Evolutionary conservation across 192 early-diverging fungal genomes (phyloP), one percentile per base, ranked within the genome.

Genomic region (Coemansia sp.): DNA sequence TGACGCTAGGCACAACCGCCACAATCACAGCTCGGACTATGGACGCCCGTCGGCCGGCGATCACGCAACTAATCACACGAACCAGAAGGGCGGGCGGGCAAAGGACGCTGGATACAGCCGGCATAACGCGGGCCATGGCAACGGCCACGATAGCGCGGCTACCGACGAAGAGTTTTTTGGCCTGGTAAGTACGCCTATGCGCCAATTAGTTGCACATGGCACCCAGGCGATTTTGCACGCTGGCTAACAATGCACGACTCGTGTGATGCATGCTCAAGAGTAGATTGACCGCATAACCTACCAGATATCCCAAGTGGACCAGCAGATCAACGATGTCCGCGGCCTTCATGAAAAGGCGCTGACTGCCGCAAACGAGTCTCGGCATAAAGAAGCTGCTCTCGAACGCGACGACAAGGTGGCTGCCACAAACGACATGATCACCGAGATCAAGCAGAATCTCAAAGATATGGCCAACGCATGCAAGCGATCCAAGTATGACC

Each of bases 401-500:
- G 40, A 42, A 10, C 56, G 61, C 32, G 60, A 70, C 45, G 30
- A 43, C 11, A 18, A 39, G 31, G 53, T 58, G 4, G 19, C 18
- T 3, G 23, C 58, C 13, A 49, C 56, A n/a, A 63, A 62, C 35
- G 27, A 30, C 17, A 37, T 42, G 19, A 54, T 70, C 8, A 32
- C 29, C 29, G 37, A 37, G 25, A 54, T 58, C 36, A 63, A 64
- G 30, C 21, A 37, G 19, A 30, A 40, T 8, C 57, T 70, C 38
- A 46, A 60, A 49, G 36, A 45, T 13, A 34, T 54, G 15, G 64
- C 58, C 22, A 27, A 50, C 8, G 36, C 41, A 15, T 42, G 48
- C 6, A 51, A 55, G 52, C 23, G 46, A 10, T 51, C 57, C 11
- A n/a, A 32, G 39, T 30, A 29, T 13, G 55, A 58, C 29, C 63